Base-by-base conservation (phyloP, 805 yeast species). In the Ogataea ramenticola region DNA sequence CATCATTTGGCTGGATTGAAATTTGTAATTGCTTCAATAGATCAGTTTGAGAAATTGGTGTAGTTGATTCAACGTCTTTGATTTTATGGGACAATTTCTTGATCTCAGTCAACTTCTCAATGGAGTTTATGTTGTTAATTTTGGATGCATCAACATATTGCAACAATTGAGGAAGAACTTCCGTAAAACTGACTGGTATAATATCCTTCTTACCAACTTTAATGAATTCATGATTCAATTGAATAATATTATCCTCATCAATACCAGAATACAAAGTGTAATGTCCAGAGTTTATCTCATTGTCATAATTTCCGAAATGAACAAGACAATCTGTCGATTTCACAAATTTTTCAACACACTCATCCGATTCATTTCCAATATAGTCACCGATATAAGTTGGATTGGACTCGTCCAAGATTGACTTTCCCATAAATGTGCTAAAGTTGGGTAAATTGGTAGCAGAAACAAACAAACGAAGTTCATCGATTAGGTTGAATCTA, bases 271-370 rank as follows among this genome's bases (percentile, higher is more conserved):
- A 43, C 76, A 78, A 67, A 1, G 82, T 62, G 60, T 75, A 79
- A 35, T 71, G 72, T 9, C 91, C 91, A 20, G 83, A 72, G 56
- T 84, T 85, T 47, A 80, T 75, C 58, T 84, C 93, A 46, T 82
- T 77, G 44, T 71, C 64, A 45, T 76, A 71, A 41, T 80, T 75
- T 9, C 97, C 97, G 50, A 87, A 65, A 54, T 77, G 77, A 35
- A 90, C 51, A 16, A 89, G 69, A 39, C 85, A 66, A 58, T 91
- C 97, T 15, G 86, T 71, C 3, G 69, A 47, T 41, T 75, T 70
- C 43, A 73, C 75, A 49, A 67, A 73, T 39, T 69, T 64, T 35
- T 67, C 64, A 26, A 80, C 74, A 21, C 75, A 73, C 15, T 63
- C 64, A 27, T 64, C 63, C 2, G 85, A 76, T 43, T 72, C 73